These are phyloP conservation scores for Elsinoe australis DNA, from an alignment of 2,329 filamentous ascomycete species.

Conservation along the genomic window DNA sequence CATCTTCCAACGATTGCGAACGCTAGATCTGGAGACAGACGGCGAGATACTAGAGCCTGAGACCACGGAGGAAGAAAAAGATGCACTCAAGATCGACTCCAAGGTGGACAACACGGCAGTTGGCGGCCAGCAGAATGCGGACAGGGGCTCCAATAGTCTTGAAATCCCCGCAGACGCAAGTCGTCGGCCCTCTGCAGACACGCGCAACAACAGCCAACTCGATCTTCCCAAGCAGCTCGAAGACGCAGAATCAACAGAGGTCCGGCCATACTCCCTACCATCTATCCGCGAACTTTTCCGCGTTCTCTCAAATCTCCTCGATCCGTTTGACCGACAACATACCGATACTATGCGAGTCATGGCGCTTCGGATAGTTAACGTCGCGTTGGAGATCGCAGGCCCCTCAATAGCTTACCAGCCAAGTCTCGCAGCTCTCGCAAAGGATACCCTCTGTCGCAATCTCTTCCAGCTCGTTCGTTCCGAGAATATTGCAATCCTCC, in stretches of 20 bases:
- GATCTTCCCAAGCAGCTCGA: constrained; percentile 37
- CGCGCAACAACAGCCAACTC: constrained; percentile 33
- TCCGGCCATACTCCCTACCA: constrained; percentile 85
- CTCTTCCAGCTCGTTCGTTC: constrained; percentile 93
- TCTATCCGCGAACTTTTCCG: constrained; percentile 92
- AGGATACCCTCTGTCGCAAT: constrained; percentile 87
- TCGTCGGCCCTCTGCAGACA: constrained; percentile 18
- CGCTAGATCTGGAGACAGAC: constrained; percentile 61
- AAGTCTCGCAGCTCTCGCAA: constrained; percentile 75
- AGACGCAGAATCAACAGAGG: constrained; percentile 44
- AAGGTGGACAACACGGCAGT: constrained; percentile 20
- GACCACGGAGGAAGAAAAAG: constrained; percentile 57
- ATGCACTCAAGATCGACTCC: constrained; percentile 76
- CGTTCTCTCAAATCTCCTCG: constrained; percentile 84
- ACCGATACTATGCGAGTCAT: constrained; percentile 95
- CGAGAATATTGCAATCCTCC: constrained; percentile 90
- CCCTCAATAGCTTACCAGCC: constrained; percentile 92
- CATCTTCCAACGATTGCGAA: constrained; percentile 88
- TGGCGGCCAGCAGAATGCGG: constrained; percentile 10
- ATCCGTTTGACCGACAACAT: constrained; percentile 86
- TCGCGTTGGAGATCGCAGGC: constrained; percentile 90
- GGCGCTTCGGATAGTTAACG: constrained; percentile 93
- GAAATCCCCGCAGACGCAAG: constrained; percentile 15
- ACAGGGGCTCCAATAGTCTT: constrained; percentile 18
- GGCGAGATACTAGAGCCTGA: constrained; percentile 58